phyloP scores from a whole-genome alignment of 805 yeast species.

The Metschnikowia drakensbergensis region DNA sequence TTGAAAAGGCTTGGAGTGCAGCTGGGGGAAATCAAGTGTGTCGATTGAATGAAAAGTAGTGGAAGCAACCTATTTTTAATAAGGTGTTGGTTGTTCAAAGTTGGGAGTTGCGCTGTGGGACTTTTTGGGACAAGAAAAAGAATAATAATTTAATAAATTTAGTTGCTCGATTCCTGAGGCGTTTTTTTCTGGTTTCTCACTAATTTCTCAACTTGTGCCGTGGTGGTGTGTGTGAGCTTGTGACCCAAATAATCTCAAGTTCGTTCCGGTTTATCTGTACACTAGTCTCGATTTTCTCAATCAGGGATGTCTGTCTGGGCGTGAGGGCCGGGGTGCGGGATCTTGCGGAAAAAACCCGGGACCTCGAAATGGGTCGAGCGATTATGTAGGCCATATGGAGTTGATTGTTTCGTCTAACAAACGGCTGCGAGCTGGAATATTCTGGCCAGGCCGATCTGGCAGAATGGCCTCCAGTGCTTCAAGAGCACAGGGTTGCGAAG shows the following conservation, averaged over 20 bases:
- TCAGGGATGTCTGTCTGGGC: neutral
- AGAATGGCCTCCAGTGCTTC: neutral
- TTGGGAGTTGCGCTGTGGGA: neutral
- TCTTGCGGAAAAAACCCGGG: neutral
- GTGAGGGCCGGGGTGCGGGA: neutral
- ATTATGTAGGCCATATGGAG: neutral
- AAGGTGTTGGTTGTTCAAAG: neutral
- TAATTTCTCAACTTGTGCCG: slow-evolving; percentile 6
- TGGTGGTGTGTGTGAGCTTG: slow-evolving; percentile 3
- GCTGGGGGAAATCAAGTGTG: neutral
- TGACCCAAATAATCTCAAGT: neutral
- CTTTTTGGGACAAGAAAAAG: neutral
- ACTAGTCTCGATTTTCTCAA: slow-evolving; percentile 1
- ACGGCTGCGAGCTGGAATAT: neutral
- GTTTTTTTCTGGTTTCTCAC: slow-evolving; percentile 5
- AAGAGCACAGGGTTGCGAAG: too few relatives aligned
- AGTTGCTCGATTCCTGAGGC: slow-evolving; percentile 6
- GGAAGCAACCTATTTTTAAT: neutral
- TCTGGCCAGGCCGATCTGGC: neutral
- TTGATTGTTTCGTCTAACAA: neutral
- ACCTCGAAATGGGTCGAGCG: neutral
- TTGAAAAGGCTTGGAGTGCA: neutral
- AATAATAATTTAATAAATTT: neutral
- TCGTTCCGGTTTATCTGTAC: neutral
- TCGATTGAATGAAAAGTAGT: neutral